Evolutionary conservation across 768 basidiomycete species (phyloP), one percentile per base, ranked within the genome.

Genomic region (Hericium erinaceus): DNA sequence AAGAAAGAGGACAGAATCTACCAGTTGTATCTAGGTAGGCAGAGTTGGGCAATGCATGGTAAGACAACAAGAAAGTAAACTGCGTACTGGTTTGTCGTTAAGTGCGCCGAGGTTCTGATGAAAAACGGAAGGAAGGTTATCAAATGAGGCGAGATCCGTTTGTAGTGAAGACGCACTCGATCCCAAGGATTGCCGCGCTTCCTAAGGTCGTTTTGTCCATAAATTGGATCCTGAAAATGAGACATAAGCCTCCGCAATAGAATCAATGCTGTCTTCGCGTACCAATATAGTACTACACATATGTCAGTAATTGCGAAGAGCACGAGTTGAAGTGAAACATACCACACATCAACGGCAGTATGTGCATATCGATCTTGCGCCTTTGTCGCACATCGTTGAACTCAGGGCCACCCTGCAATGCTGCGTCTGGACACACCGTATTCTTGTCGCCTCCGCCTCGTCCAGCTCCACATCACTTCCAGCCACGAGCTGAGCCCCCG

Each of bases 131-230:
- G 40, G 1, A 1, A 18, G 28, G 15, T 26, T 3, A 33, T 13
- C 10, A 41, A 11, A 38, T 48, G 16, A 62, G 18, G 48, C 33
- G 7, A 33, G 7, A 33, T 26, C 38, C 28, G 40, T 9, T 10
- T 13, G 26, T 12, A 10, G 38, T n/a, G 20, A 56, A 24, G 44
- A 60, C 77, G 60, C 39, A 84, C 87, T 72, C 71, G 64, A 89
- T 88, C 0, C 87, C 87, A 48, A 89, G 75, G 60, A 89, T 86
- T 2, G 87, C 80, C 0, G 84, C 65, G 58, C 76, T 80, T 1
- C 84, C 85, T 3, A 88, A 71, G 0, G 86, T 89, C 0, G 81
- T 83, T 69, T 87, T 87, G 61, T 88, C 87, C 83, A 87, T 87
- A 59, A 83, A 87, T 65, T 88, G 85, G n/a, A 89, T 77, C 79